Base-by-base conservation (phyloP, 768 basidiomycete species). In the Tylopilus balloui region DNA sequence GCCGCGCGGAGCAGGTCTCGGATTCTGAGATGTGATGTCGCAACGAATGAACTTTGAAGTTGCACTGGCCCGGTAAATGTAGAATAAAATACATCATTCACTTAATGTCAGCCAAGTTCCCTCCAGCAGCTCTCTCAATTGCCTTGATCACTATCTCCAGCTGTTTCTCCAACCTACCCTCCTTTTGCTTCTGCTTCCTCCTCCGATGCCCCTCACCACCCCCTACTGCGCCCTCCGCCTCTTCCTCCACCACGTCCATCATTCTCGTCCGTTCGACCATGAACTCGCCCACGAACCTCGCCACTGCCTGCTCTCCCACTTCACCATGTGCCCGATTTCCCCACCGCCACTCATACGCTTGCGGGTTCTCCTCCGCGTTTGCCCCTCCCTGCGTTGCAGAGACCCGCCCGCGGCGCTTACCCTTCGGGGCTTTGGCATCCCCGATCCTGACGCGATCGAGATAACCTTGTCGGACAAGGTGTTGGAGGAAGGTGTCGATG, bases 331-430 rank as follows among this genome's bases (percentile, higher is more conserved):
- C 83, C 24, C 89, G 77, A 23, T 77, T 71, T 3, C 92, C 93
- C 93, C 93, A 97, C 15, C 81, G 78, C 91, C 89, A 92, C 60
- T 92, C 88, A 52, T 73, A 79, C 14, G 70, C 50, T 21, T 65
- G 62, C 0, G 41, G 42, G 8, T 43, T 57, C 1, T 58, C 56
- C 7, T 57, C 56, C 1, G 46, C 5, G 3, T 52, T 56, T 0
- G 14, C 35, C 10, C 24, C 45, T 50, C 47, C 75, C 69, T 71
- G 69, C 5, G 70, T 61, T 17, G 73, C 71, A n/a, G 70, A 67
- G 28, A 73, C 62, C 3, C 86, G 78, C 39, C 75, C 78, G 19
- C 81, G 79, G 29, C 81, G 79, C 55, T 85, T 86, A 0, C 65
- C 67, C 4, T 69, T 75, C 37, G 69, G 69, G 12, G 48, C 56